Evolutionary conservation across 129 eudicot genomes (phyloP), one percentile per base, ranked within the genome.

Genomic region (Ambrosia trifida): DNA sequence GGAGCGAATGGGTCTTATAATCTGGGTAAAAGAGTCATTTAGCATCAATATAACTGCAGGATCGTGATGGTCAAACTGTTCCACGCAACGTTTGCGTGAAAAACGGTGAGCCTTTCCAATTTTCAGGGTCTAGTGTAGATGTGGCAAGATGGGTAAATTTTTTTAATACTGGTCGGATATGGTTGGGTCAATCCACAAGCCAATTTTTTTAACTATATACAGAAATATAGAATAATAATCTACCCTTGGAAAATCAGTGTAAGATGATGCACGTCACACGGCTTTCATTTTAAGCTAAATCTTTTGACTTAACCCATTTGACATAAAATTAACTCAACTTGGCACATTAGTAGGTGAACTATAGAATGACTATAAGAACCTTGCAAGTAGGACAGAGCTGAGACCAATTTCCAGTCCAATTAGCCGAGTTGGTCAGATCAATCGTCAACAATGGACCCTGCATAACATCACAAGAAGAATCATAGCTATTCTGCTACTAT

Each of bases 311-410:
- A n/a, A 33, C 45, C 40, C 45, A n/a, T 17, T 4, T 19, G 30
- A 54, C 33, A 54, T 9, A 54, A 9, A 61, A n/a, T 0, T 61
- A 35, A 35, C 44, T 13, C 45, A 33, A 4, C 5, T 19, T 3
- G 13, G 19, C 60, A 32, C 14, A 20, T 14, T 61, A 7, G 44
- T 61, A 61, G 66, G 66, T 33, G 46, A 35, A 61, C 24, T 3
- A 11, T 17, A 61, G 60, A 46, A 73, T 36, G 28, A 31, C 20
- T 49, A 19, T 47, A 78, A 43, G 57, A 72, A 93, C 96, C 96
- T 93, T 93, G 92, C 98, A 93, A 72, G 96, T 87, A 73, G 98
- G 95, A 80, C 96, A 89, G 7, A 93, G 89, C 65, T 85, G 98
- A 78, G 96, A 93, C 96, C 96, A 93, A 75, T 87, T 88, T 72